These are phyloP conservation scores for Spiraea crenata DNA, from an alignment of 331 rosid genomes.

Conservation along the genomic window DNA sequence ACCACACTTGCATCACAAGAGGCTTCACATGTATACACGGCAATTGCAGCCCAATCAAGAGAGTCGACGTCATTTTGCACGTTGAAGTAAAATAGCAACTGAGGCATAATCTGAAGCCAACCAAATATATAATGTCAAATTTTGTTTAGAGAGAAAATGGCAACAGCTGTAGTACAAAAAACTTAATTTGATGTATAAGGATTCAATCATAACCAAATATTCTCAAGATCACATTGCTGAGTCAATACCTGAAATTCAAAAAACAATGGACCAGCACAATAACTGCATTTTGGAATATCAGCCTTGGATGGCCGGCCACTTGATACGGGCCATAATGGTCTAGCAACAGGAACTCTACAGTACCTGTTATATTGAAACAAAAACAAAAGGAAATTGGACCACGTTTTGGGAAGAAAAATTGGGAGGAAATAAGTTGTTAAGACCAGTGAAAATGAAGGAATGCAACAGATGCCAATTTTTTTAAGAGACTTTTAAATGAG, in stretches of 20 bases:
- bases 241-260: conserved; percentile 71
- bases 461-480: background rate
- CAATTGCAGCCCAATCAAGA: conserved; percentile 80
- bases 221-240: background rate
- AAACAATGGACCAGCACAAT: conserved; percentile 59
- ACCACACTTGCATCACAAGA: conserved; percentile 59
- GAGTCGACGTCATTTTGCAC: conserved; percentile 65
- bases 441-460: background rate
- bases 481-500: background rate
- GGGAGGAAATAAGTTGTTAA: background rate
- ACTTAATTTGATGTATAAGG: background rate
- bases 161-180: background rate
- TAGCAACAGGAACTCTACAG: conserved; percentile 48
- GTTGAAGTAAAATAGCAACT: conserved; percentile 63
- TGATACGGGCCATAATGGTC: conserved; percentile 71
- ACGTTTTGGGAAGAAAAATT: background rate
- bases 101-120: conserved; percentile 68
- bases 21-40: conserved; percentile 67
- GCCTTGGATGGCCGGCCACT: conserved; percentile 73
- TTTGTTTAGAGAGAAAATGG: background rate
- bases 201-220: background rate
- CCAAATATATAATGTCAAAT: background rate
- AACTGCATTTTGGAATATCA: conserved; percentile 64
- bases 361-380: conserved; percentile 48
- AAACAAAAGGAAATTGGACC: background rate